Evolutionary conservation across 2,329 filamentous ascomycete genomes (phyloP).

Genomic region (Colletotrichum gloeosporioides): DNA sequence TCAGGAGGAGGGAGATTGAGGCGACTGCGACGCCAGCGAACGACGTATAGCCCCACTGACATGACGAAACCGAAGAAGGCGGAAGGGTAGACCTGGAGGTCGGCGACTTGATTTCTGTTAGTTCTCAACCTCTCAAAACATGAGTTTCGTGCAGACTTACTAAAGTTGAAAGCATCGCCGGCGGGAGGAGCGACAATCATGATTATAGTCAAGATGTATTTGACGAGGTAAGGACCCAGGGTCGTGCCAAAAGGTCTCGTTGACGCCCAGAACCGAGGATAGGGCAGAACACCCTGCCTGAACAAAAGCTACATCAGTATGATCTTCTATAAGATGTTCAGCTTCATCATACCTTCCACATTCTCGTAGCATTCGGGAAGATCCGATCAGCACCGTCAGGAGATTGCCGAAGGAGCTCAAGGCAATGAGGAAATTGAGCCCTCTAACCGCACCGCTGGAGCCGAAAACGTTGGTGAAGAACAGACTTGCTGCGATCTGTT

Average conservation of each 20-base stretch:
- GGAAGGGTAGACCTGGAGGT: constrained; percentile 60
- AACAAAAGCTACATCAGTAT: fast-evolving
- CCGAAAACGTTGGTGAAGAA: constrained; percentile 67
- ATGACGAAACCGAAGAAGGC: constrained; percentile 64
- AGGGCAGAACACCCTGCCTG: constrained; percentile 65
- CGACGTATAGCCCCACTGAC: constrained; percentile 60
- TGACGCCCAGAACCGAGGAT: constrained; percentile 64
- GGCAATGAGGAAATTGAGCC: constrained; percentile 61
- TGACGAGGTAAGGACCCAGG: constrained; percentile 60
- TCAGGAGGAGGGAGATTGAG: constrained; percentile 52
- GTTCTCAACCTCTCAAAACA: background rate
- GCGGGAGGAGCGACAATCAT: constrained; percentile 66
- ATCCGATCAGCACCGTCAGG: constrained; percentile 57
- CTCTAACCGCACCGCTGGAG: constrained; percentile 48
- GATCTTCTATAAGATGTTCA: fast-evolving
- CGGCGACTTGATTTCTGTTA: background rate
- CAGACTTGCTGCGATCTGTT: constrained; percentile 58
- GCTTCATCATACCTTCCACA: constrained; percentile 41
- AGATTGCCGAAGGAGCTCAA: constrained; percentile 65
- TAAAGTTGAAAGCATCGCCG: constrained; percentile 69
- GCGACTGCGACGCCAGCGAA: constrained; percentile 59
- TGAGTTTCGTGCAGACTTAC: constrained; percentile 30
- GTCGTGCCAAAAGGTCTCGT: constrained; percentile 69
- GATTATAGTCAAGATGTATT: constrained; percentile 60
- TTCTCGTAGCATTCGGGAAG: constrained; percentile 63